These are phyloP conservation scores for Daldinia bambusicola DNA, from an alignment of 495 filamentous ascomycete genomes.

Conservation along the genomic window DNA sequence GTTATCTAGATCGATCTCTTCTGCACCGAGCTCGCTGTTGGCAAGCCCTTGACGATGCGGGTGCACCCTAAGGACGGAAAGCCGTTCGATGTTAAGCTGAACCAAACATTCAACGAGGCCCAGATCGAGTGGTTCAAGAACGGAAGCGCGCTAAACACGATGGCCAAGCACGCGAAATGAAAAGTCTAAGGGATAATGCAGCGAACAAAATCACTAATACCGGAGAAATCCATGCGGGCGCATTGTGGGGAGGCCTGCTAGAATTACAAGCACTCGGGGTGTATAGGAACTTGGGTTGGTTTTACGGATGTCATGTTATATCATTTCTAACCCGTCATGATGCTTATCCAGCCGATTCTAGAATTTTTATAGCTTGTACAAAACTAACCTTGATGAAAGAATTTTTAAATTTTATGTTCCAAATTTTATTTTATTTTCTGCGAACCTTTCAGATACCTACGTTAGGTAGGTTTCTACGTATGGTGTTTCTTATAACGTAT, in stretches of 20 bases:
- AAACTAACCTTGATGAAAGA: conserved; percentile 43
- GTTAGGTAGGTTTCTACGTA: too few relatives aligned
- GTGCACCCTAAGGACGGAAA: conserved; percentile 89
- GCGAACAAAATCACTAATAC: conserved; percentile 24
- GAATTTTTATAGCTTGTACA: conserved; percentile 46
- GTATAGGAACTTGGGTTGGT: conserved; percentile 48
- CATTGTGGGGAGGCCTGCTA: conserved; percentile 49
- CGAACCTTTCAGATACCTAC: too few relatives aligned
- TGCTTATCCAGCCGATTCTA: conserved; percentile 35
- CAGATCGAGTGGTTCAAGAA: conserved; percentile 99
- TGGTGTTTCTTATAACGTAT: too few relatives aligned
- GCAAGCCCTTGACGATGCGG: conserved; percentile 90
- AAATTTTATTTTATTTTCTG: background rate
- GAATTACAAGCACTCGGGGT: conserved; percentile 43
- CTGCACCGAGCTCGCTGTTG: conserved; percentile 90
- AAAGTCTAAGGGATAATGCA: conserved; percentile 6
- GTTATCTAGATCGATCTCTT: conserved; percentile 74
- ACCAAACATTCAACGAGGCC: conserved; percentile 95
- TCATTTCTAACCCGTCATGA: conserved; percentile 43
- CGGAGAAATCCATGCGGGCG: conserved; percentile 40
- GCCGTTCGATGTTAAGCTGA: conserved; percentile 82
- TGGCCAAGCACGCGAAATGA: conserved; percentile 75
- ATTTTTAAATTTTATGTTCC: conserved; percentile 2
- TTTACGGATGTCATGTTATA: conserved; percentile 40
- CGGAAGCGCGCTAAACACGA: conserved; percentile 95